Base-by-base conservation (phyloP, 2,329 filamentous ascomycete species). In the Exserohilum rostratum region DNA sequence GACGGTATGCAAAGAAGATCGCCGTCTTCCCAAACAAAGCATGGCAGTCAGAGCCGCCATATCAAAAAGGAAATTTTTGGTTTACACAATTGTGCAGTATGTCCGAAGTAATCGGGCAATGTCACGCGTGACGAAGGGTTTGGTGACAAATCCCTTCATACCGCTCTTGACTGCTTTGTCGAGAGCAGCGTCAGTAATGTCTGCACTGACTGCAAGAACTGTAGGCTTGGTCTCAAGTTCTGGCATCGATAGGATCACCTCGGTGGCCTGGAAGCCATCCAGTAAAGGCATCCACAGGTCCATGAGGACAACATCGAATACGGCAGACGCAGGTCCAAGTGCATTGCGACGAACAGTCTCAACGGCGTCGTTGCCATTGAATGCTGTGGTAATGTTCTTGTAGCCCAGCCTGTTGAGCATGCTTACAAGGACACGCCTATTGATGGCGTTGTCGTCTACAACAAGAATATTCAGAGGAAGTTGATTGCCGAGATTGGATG, bases 241-340 rank as follows among this genome's bases (percentile, higher is more conserved):
- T 38, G 53, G 50, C 77, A 87, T 81, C 20, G 77, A 74, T 10
- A 89, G 73, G 38, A 90, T 90, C 42, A 79, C 77, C 63, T 83
- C 80, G 0, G 87, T 85, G 2, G 88, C 88, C 67, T 90, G 84
- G 60, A 89, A 90, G 1, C 88, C 88, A 66, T 90, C 87, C 79
- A 90, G 86, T 60, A 86, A 79, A 0, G 88, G 88, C 87, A 90
- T 90, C 88, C 88, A 90, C 9, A 90, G 80, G 71, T 90, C 88
- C 88, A 90, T 90, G 38, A 90, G 75, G 20, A 90, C 80, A 2
- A 88, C 81, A 64, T 89, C 83, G 52, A 90, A 83, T 37, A 74
- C 71, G 15, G 69, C 59, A 25, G 61, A 67, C 25, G 59, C 46
- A 50, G 68, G 46, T 25, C 46, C 56, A 12, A 58, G 48, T 13